Evolutionary conservation across 1,139 yeast species (phyloP).

Genomic region (Candida albicans): DNA sequence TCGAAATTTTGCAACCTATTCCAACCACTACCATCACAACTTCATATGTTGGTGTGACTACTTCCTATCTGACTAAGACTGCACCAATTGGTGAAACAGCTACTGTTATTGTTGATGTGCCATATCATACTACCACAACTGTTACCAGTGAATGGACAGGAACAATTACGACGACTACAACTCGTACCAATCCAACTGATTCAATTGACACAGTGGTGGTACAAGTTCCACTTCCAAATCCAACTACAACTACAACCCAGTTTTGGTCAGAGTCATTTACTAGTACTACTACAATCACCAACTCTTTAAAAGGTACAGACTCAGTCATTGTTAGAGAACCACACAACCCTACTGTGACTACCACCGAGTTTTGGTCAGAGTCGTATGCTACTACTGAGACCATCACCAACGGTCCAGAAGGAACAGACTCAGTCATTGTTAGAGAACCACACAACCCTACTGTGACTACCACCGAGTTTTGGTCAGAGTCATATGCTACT

Average conservation of each 20-base stretch:
- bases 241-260: background rate
- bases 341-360: too few relatives aligned
- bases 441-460: conserved; percentile 19
- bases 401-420: conserved; percentile 11
- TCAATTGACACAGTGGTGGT: background rate
- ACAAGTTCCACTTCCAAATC: background rate
- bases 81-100: conserved; percentile 1
- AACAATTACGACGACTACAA: background rate
- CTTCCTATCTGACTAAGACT: conserved; percentile 11
- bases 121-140: conserved; percentile 14
- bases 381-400: conserved; percentile 5
- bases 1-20: conserved; percentile 19
- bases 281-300: too few relatives aligned
- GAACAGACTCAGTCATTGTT: conserved; percentile 19
- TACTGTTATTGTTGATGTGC: conserved; percentile 12
- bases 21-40: conserved; percentile 14
- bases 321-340: too few relatives aligned
- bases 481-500: conserved; percentile 6
- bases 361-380: too few relatives aligned
- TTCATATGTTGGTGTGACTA: conserved; percentile 4
- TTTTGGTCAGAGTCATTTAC: too few relatives aligned
- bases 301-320: too few relatives aligned
- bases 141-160: conserved; percentile 11
- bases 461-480: conserved; percentile 15
- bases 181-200: background rate